A percentile compares a stretch with the other conserved stretches of the same genome.
These are phyloP conservation scores for Filosporella fistucella DNA, from an alignment of 495 filamentous ascomycete genomes.

Conservation along the genomic window DNA sequence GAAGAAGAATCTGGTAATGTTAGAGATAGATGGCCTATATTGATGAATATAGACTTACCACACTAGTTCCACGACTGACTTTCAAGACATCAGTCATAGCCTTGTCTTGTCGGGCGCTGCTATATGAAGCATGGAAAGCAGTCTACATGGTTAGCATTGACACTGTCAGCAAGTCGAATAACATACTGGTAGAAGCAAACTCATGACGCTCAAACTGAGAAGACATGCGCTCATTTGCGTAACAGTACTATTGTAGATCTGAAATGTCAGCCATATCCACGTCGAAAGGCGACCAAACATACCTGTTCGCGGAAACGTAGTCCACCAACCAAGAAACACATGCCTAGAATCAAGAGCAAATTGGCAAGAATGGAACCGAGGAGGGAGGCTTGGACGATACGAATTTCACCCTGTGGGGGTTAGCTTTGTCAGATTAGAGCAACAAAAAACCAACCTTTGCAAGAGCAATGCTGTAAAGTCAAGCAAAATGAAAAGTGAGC, in stretches of 20 bases:
- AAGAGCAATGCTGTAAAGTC: conserved; percentile 54
- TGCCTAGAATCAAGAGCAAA: conserved; percentile 81
- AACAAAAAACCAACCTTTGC: conserved; percentile 42
- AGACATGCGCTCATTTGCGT: conserved; percentile 95
- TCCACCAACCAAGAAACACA: conserved; percentile 84
- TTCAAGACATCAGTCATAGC: conserved; percentile 70
- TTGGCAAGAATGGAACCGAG: conserved; percentile 87
- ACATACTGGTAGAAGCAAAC: conserved; percentile 68
- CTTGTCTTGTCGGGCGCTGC: conserved; percentile 35
- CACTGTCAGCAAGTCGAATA: not conserved
- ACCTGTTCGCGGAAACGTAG: conserved; percentile 84
- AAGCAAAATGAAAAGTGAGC: conserved; percentile 28
- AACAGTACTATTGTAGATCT: conserved; percentile 92
- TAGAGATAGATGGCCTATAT: not conserved
- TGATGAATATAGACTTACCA: conserved; percentile 44
- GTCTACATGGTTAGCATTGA: conserved; percentile 44
- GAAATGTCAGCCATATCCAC: conserved; percentile 18
- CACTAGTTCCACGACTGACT: conserved; percentile 85
- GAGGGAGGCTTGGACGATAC: conserved; percentile 84
- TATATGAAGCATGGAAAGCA: conserved; percentile 87
- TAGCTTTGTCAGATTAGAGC: conserved; percentile 31
- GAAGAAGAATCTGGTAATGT: conserved; percentile 51
- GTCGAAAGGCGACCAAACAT: not conserved
- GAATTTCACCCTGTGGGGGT: conserved; percentile 66
- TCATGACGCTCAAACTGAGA: conserved; percentile 83